phyloP scores from a whole-genome alignment of 441 rosid species.

The Gossypium schwendimanii region DNA sequence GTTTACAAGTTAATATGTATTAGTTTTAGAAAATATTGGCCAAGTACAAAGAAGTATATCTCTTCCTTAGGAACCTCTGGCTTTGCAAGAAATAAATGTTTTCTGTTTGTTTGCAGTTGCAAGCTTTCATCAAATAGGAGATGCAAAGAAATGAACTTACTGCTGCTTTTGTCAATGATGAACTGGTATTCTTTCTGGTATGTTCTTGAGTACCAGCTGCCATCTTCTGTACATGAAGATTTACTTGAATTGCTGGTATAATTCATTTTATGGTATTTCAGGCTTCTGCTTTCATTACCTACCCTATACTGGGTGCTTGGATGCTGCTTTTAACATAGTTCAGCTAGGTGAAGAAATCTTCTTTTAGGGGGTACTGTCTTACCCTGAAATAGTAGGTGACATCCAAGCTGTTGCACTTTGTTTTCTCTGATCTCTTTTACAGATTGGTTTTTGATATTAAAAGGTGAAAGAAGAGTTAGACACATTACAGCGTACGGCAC shows the following conservation, averaged over 20 bases:
- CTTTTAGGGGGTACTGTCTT: not conserved
- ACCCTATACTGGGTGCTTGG: slow-evolving; percentile 67
- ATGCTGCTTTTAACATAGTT: slow-evolving; percentile 43
- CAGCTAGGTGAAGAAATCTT: slow-evolving; percentile 14
- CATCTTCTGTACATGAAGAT: not conserved
- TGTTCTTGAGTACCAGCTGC: not conserved
- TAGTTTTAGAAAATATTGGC: not conserved
- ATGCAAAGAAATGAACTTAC: slow-evolving; percentile 56
- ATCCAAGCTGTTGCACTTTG: not conserved
- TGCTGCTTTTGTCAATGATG: slow-evolving; percentile 48
- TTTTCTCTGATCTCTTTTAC: not conserved
- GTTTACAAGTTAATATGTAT: not conserved
- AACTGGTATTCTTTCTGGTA: slow-evolving; percentile 77
- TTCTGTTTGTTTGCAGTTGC: slow-evolving; percentile 39
- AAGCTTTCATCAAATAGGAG: slow-evolving; percentile 49
- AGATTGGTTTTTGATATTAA: not conserved
- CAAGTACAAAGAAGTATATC: not conserved
- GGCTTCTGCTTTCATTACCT: slow-evolving; percentile 65
- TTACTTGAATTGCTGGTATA: not conserved
- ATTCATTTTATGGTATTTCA: slow-evolving; percentile 21
- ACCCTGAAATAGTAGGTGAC: not conserved
- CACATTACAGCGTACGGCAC: not conserved
- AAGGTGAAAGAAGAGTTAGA: not conserved
- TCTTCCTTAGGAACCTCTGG: not conserved
- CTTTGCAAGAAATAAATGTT: not conserved